Conservation (phyloP, 1,284 basidiomycete genomes). For the Puccinia hordei region DNA sequence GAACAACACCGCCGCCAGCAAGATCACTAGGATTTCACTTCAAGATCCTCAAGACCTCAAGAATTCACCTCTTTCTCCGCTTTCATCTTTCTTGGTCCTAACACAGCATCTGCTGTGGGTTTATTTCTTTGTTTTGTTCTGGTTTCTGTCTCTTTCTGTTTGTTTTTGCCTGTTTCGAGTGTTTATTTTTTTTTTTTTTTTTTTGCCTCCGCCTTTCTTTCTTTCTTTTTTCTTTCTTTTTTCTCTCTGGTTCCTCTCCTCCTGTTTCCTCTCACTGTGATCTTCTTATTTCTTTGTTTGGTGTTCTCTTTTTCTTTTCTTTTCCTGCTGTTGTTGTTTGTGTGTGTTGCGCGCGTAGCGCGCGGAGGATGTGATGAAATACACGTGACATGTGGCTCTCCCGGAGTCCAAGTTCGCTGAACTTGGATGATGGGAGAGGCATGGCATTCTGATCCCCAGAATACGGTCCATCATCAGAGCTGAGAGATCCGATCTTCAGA, state of each 20-base stretch:
- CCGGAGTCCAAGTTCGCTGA: neutral
- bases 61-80: no score
- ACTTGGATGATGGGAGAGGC: conserved; percentile 10
- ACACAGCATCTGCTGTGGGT: neutral
- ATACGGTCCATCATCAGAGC: neutral
- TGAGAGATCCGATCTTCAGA: no score
- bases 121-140: neutral
- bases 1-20: neutral
- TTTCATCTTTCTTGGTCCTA: no score
- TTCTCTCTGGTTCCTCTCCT: neutral
- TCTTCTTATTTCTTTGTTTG: neutral
- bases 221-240: neutral
- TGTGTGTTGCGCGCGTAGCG: conserved; percentile 13
- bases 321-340: neutral
- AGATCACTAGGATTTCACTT: neutral
- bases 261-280: neutral
- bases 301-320: neutral
- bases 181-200: neutral
- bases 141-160: neutral
- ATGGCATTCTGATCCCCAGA: neutral
- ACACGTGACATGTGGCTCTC: neutral
- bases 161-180: neutral
- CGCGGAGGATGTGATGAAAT: conserved; percentile 8
- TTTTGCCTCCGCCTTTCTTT: no score
- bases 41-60: neutral